Conservation (phyloP, 441 rosid genomes). For the Raphanus hybrid region DNA sequence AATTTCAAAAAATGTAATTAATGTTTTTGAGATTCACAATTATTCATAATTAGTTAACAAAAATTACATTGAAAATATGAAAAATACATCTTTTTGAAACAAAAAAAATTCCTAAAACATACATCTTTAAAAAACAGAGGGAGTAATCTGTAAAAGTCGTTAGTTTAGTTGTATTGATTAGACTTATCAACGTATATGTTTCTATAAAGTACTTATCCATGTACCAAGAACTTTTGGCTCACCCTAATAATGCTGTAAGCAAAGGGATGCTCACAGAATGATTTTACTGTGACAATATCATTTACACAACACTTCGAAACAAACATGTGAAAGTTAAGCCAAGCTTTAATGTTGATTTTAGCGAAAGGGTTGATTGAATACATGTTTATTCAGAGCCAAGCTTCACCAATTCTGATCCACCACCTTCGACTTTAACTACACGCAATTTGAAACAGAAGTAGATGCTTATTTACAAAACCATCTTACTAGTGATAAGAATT, state of each 20-base stretch:
- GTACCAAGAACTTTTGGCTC: not conserved
- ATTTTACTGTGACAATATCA: not conserved
- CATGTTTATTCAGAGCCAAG: conserved; percentile 80
- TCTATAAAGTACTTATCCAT: not conserved
- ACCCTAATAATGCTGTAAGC: not conserved
- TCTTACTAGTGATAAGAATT: not conserved
- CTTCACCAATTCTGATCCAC: conserved; percentile 83
- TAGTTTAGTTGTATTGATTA: not conserved
- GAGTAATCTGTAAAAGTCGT: not conserved
- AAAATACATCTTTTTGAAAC: too few species aligned
- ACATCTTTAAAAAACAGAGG: too few species aligned
- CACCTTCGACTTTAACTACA: conserved; percentile 83
- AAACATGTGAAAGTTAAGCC: not conserved
- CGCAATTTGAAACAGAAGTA: not conserved
- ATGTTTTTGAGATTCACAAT: too few species aligned
- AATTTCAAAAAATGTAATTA: too few species aligned
- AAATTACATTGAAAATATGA: too few species aligned
- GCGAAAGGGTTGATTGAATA: conserved; percentile 56
- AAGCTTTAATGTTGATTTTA: conserved; percentile 35
- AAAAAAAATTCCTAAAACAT: too few species aligned
- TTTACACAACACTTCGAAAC: not conserved
- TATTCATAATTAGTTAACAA: too few species aligned
- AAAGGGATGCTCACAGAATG: not conserved
- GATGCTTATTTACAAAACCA: not conserved
- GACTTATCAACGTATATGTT: not conserved